phyloP scores from a whole-genome alignment of 2,329 filamentous ascomycete species.

The Calycina herbarum region DNA sequence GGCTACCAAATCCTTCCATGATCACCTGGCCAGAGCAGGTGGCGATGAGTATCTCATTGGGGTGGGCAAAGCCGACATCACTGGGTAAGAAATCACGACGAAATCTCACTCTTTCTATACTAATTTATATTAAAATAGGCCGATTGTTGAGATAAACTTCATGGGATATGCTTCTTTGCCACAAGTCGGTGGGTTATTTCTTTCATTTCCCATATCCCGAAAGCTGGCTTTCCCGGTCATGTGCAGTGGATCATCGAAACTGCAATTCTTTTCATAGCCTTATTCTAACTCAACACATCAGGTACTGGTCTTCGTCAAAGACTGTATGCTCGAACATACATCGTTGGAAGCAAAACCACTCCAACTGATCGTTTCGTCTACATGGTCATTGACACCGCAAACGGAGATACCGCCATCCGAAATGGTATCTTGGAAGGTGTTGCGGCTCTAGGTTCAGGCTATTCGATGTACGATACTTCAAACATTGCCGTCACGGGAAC shows the following conservation, averaged over 20 bases:
- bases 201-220: neutral
- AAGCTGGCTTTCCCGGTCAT: neutral
- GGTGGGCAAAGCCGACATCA: conserved; percentile 71
- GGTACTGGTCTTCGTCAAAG: conserved; percentile 81
- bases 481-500: conserved; percentile 91
- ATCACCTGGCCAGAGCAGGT: conserved; percentile 23
- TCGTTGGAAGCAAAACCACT: conserved; percentile 69
- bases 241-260: neutral
- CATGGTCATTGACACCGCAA: conserved; percentile 80
- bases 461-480: conserved; percentile 70
- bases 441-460: conserved; percentile 66
- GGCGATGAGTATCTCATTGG: conserved; percentile 58
- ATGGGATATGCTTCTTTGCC: conserved; percentile 85
- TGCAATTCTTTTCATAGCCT: neutral
- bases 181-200: conserved; percentile 57
- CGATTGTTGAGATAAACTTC: conserved; percentile 87
- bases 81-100: conserved; percentile 45
- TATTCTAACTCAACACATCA: neutral
- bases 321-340: conserved; percentile 87
- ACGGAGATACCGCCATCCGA: conserved; percentile 83
- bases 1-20: conserved; percentile 11
- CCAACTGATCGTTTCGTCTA: conserved; percentile 77
- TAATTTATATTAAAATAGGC: conserved; percentile 38
- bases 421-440: conserved; percentile 82
- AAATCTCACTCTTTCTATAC: neutral